phyloP scores from a whole-genome alignment of 352 stramenopile genomes.

The Phytopythium oedochilum region DNA sequence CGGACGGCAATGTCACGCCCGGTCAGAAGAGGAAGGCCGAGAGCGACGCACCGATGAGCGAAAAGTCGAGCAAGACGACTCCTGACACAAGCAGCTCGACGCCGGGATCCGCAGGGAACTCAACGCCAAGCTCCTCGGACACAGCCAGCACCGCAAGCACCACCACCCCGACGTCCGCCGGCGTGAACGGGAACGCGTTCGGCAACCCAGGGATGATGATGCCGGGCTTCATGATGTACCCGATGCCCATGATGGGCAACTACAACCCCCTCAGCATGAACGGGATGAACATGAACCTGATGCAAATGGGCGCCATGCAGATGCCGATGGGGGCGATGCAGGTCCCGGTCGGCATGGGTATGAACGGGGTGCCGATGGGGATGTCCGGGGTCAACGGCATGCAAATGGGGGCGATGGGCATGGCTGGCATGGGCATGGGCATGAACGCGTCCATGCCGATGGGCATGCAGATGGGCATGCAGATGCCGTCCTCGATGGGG shows the following conservation, averaged over 20 bases:
- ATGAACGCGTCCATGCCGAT: slow-evolving; percentile 18
- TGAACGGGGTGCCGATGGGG: slow-evolving; percentile 26
- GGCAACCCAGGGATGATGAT: slow-evolving; percentile 60
- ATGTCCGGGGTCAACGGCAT: slow-evolving; percentile 22
- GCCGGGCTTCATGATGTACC: slow-evolving; percentile 83
- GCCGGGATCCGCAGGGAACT: background rate
- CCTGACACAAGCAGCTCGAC: background rate
- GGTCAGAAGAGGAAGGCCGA: slow-evolving; percentile 6
- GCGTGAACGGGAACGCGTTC: slow-evolving; percentile 13
- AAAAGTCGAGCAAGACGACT: slow-evolving; percentile 1
- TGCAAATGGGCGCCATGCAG: slow-evolving; percentile 32
- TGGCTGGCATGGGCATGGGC: slow-evolving; percentile 18
- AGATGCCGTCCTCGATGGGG: slow-evolving; percentile 21
- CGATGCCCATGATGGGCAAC: slow-evolving; percentile 73
- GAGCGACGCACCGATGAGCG: background rate
- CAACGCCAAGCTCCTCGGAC: background rate
- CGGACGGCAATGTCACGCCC: background rate
- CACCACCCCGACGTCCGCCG: background rate
- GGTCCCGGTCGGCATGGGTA: slow-evolving; percentile 30
- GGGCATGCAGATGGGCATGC: slow-evolving; percentile 47
- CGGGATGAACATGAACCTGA: slow-evolving; percentile 11
- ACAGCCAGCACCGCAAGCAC: slow-evolving; percentile 11
- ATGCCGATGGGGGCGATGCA: slow-evolving; percentile 36
- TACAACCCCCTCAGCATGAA: slow-evolving; percentile 21
- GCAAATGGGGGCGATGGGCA: slow-evolving; percentile 42